Base-by-base conservation (phyloP, 1,139 yeast species). In the Yamadazyma siamensis region DNA sequence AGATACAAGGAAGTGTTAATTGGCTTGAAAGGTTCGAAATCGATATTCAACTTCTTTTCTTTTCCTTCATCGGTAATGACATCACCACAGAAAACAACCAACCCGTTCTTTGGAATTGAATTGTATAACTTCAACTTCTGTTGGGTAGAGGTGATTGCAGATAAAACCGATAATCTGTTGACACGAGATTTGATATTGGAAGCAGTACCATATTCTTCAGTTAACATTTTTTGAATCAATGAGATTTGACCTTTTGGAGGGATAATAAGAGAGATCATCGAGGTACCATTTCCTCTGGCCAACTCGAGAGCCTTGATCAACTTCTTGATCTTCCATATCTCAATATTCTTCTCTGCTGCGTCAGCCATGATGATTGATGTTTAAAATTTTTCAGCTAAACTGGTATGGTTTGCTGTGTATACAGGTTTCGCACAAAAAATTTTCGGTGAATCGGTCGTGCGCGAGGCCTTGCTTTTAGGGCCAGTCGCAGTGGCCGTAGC, bases 131-230 rank as follows among this genome's bases (percentile, higher is more conserved):
- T 91, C 54, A 91, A 73, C 59, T 89, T 86, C 61, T 89, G 97
- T 65, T 91, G 98, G 17, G 98, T 91, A 17, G 97, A 89, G 8
- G 97, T 91, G 61, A 91, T 91, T 30, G 98, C 98, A 11, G 96
- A 84, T 44, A 91, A 70, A 31, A 91, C 98, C 22, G 96, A 87
- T 50, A 87, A 71, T 65, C 98, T 77, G 69, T 91, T 91, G 35
- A 91, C 98, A 59, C 98, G 84, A 21, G 97, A 89, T 62, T 91
- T 91, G 60, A 91, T 91, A 59, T 91, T 91, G 28, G 96, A 87
- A 4, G 98, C 98, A 13, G 98, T 91, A 60, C 98, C 98, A 62
- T 88, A 89, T 70, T 91, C 98, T 68, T 91, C 98, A 6, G 96
- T 86, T 64, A 91, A 75, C 91, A 86, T 83, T 66, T 86, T 89